Conservation (phyloP, 75 land plant genomes). For the Isoetes taiwanensis region DNA sequence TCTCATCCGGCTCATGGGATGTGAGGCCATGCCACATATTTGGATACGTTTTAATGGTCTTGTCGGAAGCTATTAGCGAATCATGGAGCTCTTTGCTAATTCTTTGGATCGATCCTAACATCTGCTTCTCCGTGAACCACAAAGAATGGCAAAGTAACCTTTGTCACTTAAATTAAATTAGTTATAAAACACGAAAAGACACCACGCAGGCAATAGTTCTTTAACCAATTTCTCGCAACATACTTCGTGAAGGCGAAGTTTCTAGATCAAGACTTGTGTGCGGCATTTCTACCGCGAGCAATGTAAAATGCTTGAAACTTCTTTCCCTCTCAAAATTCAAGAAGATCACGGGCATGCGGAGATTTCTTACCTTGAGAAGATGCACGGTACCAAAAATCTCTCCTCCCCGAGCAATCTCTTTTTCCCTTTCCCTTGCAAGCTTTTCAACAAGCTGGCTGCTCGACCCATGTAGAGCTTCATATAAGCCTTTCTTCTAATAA, state of each 20-base stretch:
- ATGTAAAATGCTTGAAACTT: too few relatives aligned
- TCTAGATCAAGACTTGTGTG: too few relatives aligned
- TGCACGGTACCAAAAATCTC: constrained; percentile 60
- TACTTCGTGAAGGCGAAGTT: too few relatives aligned
- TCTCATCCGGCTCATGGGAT: constrained; percentile 60
- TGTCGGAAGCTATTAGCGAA: constrained; percentile 44
- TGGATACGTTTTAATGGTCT: constrained; percentile 49
- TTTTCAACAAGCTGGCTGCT: constrained; percentile 95
- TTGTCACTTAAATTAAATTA: too few relatives aligned
- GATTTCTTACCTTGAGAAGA: too few relatives aligned
- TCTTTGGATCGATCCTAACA: constrained; percentile 58
- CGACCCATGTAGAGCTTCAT: constrained; percentile 93
- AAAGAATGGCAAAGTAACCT: constrained; percentile 67
- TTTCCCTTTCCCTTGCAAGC: constrained; percentile 77
- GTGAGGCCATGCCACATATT: constrained; percentile 79
- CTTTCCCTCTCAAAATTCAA: too few relatives aligned
- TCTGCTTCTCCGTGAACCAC: constrained; percentile 69
- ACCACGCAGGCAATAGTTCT: too few relatives aligned
- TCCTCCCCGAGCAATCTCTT: constrained; percentile 59
- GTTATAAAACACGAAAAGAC: too few relatives aligned
- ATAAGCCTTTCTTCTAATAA: constrained; percentile 74
- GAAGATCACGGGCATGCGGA: too few relatives aligned
- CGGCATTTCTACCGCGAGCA: too few relatives aligned
- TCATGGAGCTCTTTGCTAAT: constrained; percentile 60
- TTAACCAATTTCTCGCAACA: too few relatives aligned